Conservation (phyloP, 2,329 filamentous ascomycete species). For the Reticulascus tulasneorum region DNA sequence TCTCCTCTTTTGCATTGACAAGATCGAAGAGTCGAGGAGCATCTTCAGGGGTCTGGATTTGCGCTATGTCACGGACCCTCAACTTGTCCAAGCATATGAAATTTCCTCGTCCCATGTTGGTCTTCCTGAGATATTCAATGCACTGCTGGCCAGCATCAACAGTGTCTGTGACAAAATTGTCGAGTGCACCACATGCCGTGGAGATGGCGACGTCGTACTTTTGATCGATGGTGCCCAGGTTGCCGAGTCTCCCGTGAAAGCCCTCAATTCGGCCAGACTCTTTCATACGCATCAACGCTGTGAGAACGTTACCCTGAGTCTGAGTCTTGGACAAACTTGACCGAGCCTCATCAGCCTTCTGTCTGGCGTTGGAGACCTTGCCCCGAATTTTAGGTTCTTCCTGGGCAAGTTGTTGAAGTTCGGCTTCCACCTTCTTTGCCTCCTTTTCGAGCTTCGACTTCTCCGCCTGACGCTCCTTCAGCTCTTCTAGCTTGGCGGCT, state of each 20-base stretch:
- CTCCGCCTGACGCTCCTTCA: conserved; percentile 71
- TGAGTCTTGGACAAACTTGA: conserved; percentile 87
- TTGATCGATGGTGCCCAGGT: conserved; percentile 87
- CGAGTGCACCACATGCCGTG: conserved; percentile 83
- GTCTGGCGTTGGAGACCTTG: conserved; percentile 82
- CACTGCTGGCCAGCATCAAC: conserved; percentile 97
- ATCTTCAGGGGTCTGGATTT: conserved; percentile 84
- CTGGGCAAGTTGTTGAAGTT: conserved; percentile 66
- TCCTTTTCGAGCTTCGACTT: conserved; percentile 72
- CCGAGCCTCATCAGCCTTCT: conserved; percentile 93
- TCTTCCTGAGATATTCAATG: conserved; percentile 96
- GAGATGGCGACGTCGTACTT: conserved; percentile 98
- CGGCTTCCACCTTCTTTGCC: conserved; percentile 63
- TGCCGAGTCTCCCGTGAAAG: conserved; percentile 92
- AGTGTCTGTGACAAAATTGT: conserved; percentile 95
- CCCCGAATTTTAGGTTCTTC: conserved; percentile 80
- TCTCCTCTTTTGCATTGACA: conserved; percentile 82
- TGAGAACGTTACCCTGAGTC: conserved; percentile 87
- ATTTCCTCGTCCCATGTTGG: conserved; percentile 92
- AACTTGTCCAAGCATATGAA: conserved; percentile 95
- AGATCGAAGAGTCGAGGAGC: conserved; percentile 92
- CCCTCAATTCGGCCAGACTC: conserved; percentile 96
- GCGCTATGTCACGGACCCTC: conserved; percentile 69
- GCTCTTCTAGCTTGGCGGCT: conserved; percentile 65
- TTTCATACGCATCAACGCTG: conserved; percentile 87